phyloP scores from a whole-genome alignment of 1,139 yeast genomes.

The Saccharomyces uvarum region DNA sequence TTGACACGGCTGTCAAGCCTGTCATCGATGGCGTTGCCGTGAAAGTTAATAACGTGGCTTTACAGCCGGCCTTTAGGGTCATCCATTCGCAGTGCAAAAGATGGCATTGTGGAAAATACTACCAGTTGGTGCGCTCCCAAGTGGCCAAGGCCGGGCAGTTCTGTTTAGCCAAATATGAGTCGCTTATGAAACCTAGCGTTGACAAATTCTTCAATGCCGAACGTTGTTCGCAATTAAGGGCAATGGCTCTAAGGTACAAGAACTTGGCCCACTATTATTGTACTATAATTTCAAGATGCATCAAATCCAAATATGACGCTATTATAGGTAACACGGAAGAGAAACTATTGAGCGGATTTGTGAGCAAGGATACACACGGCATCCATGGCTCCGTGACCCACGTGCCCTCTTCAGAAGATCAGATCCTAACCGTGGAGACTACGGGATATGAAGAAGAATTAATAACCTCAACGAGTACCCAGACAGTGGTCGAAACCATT shows the following conservation, averaged over 20 bases:
- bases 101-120: constrained; percentile 6
- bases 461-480: background rate
- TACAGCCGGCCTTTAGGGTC: background rate
- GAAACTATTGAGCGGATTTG: background rate
- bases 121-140: constrained; percentile 1
- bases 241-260: background rate
- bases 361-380: background rate
- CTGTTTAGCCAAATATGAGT: constrained; percentile 8
- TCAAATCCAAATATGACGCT: background rate
- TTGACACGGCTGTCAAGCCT: constrained; percentile 3
- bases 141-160: background rate
- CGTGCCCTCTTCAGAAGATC: background rate
- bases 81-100: constrained; percentile 2
- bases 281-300: background rate
- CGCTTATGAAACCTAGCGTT: constrained; percentile 9
- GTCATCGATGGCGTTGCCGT: background rate
- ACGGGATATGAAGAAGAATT: background rate
- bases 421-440: background rate
- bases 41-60: background rate
- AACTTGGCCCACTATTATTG: constrained; percentile 3
- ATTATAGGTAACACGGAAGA: constrained; percentile 1
- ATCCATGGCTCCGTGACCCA: background rate
- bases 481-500: background rate
- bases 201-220: constrained; percentile 7
- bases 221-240: constrained; percentile 2